Percentiles rank a stretch among this genome's conserved stretches.
phyloP scores from a whole-genome alignment of 495 filamentous ascomycete genomes.

The Talaromyces stipitatus region DNA sequence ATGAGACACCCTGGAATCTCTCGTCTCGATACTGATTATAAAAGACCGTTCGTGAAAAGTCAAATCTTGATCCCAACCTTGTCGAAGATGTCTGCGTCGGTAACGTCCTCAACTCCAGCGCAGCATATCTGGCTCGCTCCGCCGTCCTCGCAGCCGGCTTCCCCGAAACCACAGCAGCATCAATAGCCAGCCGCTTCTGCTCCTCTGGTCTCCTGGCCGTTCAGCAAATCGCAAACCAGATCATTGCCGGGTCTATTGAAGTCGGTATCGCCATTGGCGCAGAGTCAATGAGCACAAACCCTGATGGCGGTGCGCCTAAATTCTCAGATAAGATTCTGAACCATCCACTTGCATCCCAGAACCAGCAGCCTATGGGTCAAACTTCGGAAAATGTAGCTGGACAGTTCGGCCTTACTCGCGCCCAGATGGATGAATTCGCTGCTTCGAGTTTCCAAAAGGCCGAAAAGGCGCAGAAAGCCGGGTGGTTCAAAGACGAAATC shows the following conservation, averaged over 20 bases:
- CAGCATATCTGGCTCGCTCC: slow-evolving; percentile 80
- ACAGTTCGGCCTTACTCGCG: slow-evolving; percentile 75
- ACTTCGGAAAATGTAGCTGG: slow-evolving; percentile 88
- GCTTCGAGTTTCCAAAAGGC: slow-evolving; percentile 79
- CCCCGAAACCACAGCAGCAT: slow-evolving; percentile 75
- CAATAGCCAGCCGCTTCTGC: slow-evolving; percentile 86
- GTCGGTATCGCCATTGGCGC: slow-evolving; percentile 81
- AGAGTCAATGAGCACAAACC: slow-evolving; percentile 76
- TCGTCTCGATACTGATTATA: not conserved
- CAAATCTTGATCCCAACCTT: slow-evolving; percentile 71
- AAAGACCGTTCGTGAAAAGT: slow-evolving; percentile 55
- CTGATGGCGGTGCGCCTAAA: slow-evolving; percentile 59
- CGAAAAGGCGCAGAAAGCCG: slow-evolving; percentile 84
- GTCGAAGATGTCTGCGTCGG: slow-evolving; percentile 91
- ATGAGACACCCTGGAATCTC: slow-evolving; percentile 12
- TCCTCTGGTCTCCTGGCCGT: slow-evolving; percentile 88
- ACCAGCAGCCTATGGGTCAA: slow-evolving; percentile 90
- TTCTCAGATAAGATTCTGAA: slow-evolving; percentile 67
- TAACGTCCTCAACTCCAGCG: slow-evolving; percentile 55
- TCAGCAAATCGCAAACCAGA: slow-evolving; percentile 89
- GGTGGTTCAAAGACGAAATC: slow-evolving; percentile 89
- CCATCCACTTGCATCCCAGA: slow-evolving; percentile 70
- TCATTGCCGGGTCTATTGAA: slow-evolving; percentile 72
- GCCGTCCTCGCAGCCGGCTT: slow-evolving; percentile 86
- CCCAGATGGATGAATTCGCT: slow-evolving; percentile 72